Conservation (phyloP, 495 filamentous ascomycete genomes). For the Penicillium silybi region DNA sequence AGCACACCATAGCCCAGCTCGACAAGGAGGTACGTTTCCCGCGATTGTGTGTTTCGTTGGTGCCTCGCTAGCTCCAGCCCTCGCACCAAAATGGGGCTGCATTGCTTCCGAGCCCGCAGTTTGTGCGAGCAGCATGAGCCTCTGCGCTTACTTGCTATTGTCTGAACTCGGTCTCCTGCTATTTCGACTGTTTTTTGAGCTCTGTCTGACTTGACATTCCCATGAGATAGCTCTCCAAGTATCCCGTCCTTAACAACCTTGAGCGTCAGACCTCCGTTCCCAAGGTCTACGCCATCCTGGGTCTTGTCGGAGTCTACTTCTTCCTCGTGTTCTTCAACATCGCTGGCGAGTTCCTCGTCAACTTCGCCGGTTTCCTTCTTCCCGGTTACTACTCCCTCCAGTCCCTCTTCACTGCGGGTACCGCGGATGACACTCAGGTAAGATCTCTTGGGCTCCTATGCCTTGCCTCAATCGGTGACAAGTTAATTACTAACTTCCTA, state of each 20-base stretch:
- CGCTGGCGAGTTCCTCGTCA: slow-evolving; percentile 92
- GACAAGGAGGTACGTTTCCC: slow-evolving; percentile 86
- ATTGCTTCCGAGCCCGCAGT: slow-evolving; percentile 10
- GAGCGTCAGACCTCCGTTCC: slow-evolving; percentile 93
- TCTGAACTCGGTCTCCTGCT: background rate
- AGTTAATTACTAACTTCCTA: slow-evolving; percentile 10
- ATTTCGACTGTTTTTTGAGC: slow-evolving; percentile 1
- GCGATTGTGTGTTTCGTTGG: slow-evolving; percentile 27
- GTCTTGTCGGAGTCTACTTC: slow-evolving; percentile 82
- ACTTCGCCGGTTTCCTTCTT: slow-evolving; percentile 89
- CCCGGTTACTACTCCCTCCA: slow-evolving; percentile 94
- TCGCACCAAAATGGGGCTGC: slow-evolving; percentile 14
- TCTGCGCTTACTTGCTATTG: background rate
- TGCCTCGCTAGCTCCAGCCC: slow-evolving; percentile 19
- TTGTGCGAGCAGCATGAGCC: background rate
- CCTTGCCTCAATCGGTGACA: background rate
- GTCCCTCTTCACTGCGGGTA: slow-evolving; percentile 78
- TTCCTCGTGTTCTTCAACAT: slow-evolving; percentile 99
- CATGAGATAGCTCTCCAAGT: slow-evolving; percentile 79
- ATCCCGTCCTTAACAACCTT: slow-evolving; percentile 89
- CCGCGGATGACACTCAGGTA: slow-evolving; percentile 88
- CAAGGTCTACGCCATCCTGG: slow-evolving; percentile 93
- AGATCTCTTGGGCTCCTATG: slow-evolving; percentile 18
- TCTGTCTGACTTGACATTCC: slow-evolving; percentile 19
- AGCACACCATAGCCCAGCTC: slow-evolving; percentile 83